Conservation (phyloP, 169 alveolate species). For the Neospora caninum region DNA sequence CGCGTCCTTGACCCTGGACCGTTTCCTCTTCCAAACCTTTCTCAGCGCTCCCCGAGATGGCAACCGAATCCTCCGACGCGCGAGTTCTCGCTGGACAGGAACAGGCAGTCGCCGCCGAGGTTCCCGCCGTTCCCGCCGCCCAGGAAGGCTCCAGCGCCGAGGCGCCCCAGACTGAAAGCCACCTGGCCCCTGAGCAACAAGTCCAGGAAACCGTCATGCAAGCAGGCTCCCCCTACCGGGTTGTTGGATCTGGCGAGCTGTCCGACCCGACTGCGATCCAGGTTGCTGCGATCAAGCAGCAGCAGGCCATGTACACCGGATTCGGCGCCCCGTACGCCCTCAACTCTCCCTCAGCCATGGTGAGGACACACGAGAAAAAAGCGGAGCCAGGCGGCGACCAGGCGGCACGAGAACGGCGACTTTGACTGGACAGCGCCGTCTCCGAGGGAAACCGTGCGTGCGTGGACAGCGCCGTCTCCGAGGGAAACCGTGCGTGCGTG, state of each 20-base stretch:
- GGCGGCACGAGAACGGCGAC: too few relatives aligned
- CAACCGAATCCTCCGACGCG: too few relatives aligned
- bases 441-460: too few relatives aligned
- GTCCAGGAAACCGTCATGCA: background rate
- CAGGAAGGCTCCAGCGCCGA: background rate
- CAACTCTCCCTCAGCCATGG: background rate
- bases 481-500: too few relatives aligned
- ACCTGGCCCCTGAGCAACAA: background rate
- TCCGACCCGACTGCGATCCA: slow-evolving; percentile 60
- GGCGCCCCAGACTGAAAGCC: background rate
- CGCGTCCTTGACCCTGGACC: too few relatives aligned
- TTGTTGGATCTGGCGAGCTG: slow-evolving; percentile 24
- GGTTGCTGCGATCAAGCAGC: slow-evolving; percentile 61
- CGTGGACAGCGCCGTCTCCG: too few relatives aligned
- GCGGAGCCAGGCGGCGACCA: too few relatives aligned
- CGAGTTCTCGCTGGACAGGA: too few relatives aligned
- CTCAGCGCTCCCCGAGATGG: too few relatives aligned
- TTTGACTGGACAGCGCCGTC: too few relatives aligned
- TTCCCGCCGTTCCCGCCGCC: background rate
- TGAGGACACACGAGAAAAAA: background rate
- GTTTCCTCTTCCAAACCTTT: too few relatives aligned
- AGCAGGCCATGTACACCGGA: slow-evolving; percentile 53
- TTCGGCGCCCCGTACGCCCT: slow-evolving; percentile 63
- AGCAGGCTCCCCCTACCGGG: slow-evolving; percentile 14
- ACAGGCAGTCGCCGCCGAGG: background rate